Base-by-base conservation (phyloP, 768 basidiomycete species). In the Clitopilus passeckerianus region DNA sequence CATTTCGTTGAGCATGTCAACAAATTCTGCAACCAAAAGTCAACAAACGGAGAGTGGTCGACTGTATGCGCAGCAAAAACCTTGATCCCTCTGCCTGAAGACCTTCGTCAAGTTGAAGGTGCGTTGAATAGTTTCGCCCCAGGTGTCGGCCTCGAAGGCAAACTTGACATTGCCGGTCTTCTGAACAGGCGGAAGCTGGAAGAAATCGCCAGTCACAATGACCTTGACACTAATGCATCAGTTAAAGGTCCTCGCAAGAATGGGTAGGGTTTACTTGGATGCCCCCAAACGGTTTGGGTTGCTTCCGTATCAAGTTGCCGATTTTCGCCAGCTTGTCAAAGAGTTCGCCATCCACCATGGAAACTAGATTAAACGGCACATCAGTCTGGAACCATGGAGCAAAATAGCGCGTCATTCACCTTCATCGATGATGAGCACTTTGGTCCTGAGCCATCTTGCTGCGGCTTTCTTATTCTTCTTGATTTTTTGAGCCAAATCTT, bases 1-100 rank as follows among this genome's bases (percentile, higher is more conserved):
- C 97, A 98, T 98, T 71, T 98, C 95, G 69, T 98, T 99, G 55
- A 98, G 78, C 94, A 98, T 98, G 71, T 92, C 81, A 55, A 99
- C 84, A 68, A 99, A 98, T 56, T 86, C 94, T 94, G 69, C 34
- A 57, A 41, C 30, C 59, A 50, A 33, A 10, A 18, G 12, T 37
- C 30, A 35, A n/a, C 23, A 33, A 9, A 18, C n/a, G 20, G 24
- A 18, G 37, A 56, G 4, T 8, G 27, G 14, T 8, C 24, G n/a
- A 14, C 33, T 34, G 27, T 23, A 22, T 52, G 27, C 15, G 23
- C 14, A n/a, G 3, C 15, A 59, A 15, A 9, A 24, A 93, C 95
- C 86, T 71, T 90, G 87, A 71, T 97, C 95, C 54, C 86, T 88
- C 72, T 99, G 96, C 58, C 96, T 79, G 79, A 98, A 98, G 33